Evolutionary conservation across 495 filamentous ascomycete genomes (phyloP).

Genomic region (Elasticomyces elasticus): DNA sequence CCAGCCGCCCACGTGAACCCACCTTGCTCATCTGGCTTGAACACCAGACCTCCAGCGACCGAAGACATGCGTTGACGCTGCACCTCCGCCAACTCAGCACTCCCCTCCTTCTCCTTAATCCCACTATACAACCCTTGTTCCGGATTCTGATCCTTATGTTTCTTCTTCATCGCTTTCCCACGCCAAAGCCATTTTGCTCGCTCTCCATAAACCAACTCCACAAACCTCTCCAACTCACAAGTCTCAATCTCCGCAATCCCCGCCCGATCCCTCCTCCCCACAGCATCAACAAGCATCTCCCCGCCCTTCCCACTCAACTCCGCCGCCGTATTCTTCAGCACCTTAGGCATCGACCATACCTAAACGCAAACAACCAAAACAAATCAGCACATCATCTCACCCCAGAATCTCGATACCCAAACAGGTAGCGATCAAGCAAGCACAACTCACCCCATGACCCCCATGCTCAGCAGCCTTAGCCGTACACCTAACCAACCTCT

Average conservation of each 20-base stretch:
- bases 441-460: background rate
- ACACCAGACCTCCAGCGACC: slow-evolving; percentile 41
- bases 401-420: too few species aligned
- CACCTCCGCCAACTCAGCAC: slow-evolving; percentile 28
- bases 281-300: slow-evolving; percentile 88
- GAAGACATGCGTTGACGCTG: background rate
- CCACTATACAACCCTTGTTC: background rate
- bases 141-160: background rate
- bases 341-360: slow-evolving; percentile 70
- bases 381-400: too few species aligned
- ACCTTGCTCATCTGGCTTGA: slow-evolving; percentile 58
- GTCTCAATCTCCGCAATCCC: slow-evolving; percentile 90
- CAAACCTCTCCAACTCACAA: slow-evolving; percentile 73
- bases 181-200: slow-evolving; percentile 88
- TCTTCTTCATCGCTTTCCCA: slow-evolving; percentile 63
- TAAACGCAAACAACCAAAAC: too few species aligned
- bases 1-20: slow-evolving; percentile 54
- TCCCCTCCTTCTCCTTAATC: slow-evolving; percentile 38
- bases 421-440: too few species aligned
- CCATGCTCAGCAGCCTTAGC: slow-evolving; percentile 75
- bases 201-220: slow-evolving; percentile 64
- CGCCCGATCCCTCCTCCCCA: slow-evolving; percentile 75
- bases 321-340: slow-evolving; percentile 88
- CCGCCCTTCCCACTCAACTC: slow-evolving; percentile 93
- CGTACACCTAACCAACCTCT: slow-evolving; percentile 67